Conservation (phyloP, 805 yeast genomes). For the Ogataea ganodermae region DNA sequence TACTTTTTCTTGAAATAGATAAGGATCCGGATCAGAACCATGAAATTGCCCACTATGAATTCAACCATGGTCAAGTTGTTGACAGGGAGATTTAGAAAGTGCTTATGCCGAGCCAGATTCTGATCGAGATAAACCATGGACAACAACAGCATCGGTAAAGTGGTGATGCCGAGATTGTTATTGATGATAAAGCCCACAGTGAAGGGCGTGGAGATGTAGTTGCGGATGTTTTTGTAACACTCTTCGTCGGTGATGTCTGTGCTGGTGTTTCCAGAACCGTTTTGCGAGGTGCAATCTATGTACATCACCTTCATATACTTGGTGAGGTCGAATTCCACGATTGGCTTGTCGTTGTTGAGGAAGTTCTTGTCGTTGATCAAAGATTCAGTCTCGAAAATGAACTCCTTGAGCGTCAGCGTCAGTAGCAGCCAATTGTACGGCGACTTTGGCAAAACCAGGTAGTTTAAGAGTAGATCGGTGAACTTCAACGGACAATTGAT, state of each 20-base stretch:
- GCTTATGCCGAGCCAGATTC: constrained; percentile 31
- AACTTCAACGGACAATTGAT: constrained; percentile 52
- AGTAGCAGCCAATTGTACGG: constrained; percentile 48
- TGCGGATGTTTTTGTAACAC: constrained; percentile 23
- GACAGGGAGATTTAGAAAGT: constrained; percentile 35
- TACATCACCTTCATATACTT: constrained; percentile 17
- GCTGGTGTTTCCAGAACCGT: not conserved
- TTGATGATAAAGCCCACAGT: constrained; percentile 39
- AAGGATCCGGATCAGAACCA: constrained; percentile 46
- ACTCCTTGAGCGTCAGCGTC: constrained; percentile 49
- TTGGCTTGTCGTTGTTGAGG: constrained; percentile 27
- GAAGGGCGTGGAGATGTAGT: constrained; percentile 26
- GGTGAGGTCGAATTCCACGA: constrained; percentile 29
- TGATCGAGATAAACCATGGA: constrained; percentile 32
- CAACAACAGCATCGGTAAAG: constrained; percentile 49
- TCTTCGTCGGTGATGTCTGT: constrained; percentile 22
- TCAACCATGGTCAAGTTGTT: constrained; percentile 38
- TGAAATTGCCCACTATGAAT: constrained; percentile 48
- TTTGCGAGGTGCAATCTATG: constrained; percentile 19
- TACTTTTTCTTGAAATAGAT: constrained; percentile 33
- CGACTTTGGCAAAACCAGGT: constrained; percentile 44
- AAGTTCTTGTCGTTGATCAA: constrained; percentile 23
- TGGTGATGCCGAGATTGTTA: constrained; percentile 53
- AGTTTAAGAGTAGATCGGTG: constrained; percentile 48
- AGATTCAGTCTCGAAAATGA: constrained; percentile 32